Evolutionary conservation across 305 asterid genomes (phyloP), one percentile per base, ranked within the genome.

Genomic region (Lippia alba): DNA sequence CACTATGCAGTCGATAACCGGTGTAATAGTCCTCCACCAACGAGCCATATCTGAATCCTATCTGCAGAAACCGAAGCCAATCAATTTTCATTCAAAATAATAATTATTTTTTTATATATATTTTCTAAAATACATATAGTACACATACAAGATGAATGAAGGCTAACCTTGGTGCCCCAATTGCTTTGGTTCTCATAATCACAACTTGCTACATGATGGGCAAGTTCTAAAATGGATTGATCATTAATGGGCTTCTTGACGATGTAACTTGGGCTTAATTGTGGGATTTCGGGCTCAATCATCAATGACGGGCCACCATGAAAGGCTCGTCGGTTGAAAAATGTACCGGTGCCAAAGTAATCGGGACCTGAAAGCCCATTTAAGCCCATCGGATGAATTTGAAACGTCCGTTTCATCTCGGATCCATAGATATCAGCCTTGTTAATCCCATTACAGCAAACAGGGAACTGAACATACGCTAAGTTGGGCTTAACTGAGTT

Each of bases 21-120:
- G 90, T 85, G 77, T 78, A 85, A 34, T 20, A 82, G 75, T 85
- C 90, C 79, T 85, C 90, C 55, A 83, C 88, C 61, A 85, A 64
- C 1, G 90, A 82, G 3, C 90, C 90, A 56, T 85, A 85, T 58
- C 88, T 60, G 45, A 82, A 81, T 16, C 90, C 90, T 8, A 80
- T 75, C 90, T 85, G 70, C 66, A 41, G 53, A 17, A 16, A 41
- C 10, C 12, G 14, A 58, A 66, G 20, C 6, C 0, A 24, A 4
- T 41, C 5, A 0, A 36, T 36, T 1, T 36, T 36, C 41, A 36
- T 4, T 36, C 9, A 36, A 36, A 36, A 36, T 5, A 36, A 36
- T 0, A 4, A 36, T 36, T 36, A 36, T 36, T 1, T 5, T 36
- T 36, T 4, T 36, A 24, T 24, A 24, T 24, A 24, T 36, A 36